Conservation (phyloP, 495 filamentous ascomycete genomes). For the Tuber calosporum region DNA sequence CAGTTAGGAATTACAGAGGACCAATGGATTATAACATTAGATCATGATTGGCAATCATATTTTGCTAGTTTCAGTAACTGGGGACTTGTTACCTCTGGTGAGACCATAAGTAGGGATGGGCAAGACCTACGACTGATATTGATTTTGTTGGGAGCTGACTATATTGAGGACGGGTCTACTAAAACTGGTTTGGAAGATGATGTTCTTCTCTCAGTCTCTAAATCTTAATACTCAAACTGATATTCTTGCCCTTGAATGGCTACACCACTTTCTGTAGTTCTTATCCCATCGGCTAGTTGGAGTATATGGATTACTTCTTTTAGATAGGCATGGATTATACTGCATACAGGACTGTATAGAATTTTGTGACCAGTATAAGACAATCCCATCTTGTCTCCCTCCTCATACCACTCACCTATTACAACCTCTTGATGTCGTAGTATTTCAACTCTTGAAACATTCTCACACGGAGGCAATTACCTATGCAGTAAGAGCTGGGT, state of each 20-base stretch:
- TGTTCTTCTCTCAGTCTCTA: background rate
- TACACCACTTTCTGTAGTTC: background rate
- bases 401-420: too few relatives aligned
- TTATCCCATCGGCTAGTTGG: too few relatives aligned
- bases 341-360: slow-evolving; percentile 14
- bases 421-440: too few relatives aligned
- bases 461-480: slow-evolving; percentile 24
- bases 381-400: slow-evolving; percentile 23
- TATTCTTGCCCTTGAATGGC: background rate
- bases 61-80: background rate
- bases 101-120: slow-evolving; percentile 5
- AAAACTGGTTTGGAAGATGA: background rate
- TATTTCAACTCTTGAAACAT: slow-evolving; percentile 31
- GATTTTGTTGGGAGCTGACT: background rate
- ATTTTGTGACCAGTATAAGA: slow-evolving; percentile 23
- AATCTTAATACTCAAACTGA: background rate
- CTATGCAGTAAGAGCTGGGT: slow-evolving; percentile 27
- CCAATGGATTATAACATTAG: slow-evolving; percentile 31
- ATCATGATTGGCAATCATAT: slow-evolving; percentile 5
- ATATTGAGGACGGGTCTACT: background rate
- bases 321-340: slow-evolving; percentile 29
- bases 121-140: slow-evolving; percentile 4
- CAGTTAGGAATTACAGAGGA: slow-evolving; percentile 23
- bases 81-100: slow-evolving; percentile 15
- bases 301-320: slow-evolving; percentile 9